phyloP scores from a whole-genome alignment of 2,329 filamentous ascomycete species.

The Penicillium hesseltinei region DNA sequence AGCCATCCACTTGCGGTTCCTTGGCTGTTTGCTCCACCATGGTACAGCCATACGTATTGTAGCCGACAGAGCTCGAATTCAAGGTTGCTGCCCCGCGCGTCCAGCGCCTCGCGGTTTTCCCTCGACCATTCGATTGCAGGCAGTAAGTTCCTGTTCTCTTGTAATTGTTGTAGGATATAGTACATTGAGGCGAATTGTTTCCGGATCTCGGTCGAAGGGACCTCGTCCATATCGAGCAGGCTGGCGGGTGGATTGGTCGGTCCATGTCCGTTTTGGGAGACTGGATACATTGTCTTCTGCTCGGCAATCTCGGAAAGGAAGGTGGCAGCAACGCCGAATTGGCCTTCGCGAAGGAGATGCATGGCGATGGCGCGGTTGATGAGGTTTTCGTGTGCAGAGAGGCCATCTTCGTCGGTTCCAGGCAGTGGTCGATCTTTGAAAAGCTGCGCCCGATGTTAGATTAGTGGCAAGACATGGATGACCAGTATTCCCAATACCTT shows the following conservation, averaged over 20 bases:
- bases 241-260: slow-evolving; percentile 27
- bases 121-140: slow-evolving; percentile 88
- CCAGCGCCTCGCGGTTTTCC: slow-evolving; percentile 66
- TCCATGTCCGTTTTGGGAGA: background rate
- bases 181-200: slow-evolving; percentile 88
- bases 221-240: slow-evolving; percentile 54
- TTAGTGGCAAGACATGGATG: background rate
- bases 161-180: slow-evolving; percentile 75
- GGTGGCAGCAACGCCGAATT: slow-evolving; percentile 81
- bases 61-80: slow-evolving; percentile 92
- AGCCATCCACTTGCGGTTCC: slow-evolving; percentile 34
- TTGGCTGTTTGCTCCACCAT: slow-evolving; percentile 60
- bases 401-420: slow-evolving; percentile 75
- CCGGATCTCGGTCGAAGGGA: slow-evolving; percentile 68
- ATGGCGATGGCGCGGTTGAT: slow-evolving; percentile 94
- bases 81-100: slow-evolving; percentile 81
- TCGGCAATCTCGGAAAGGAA: slow-evolving; percentile 72
- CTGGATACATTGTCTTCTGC: slow-evolving; percentile 38
- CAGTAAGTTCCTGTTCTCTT: slow-evolving; percentile 65
- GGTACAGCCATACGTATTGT: slow-evolving; percentile 86
- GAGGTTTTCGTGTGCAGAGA: slow-evolving; percentile 70
- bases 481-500: slow-evolving; percentile 53
- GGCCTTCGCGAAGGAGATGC: slow-evolving; percentile 91
- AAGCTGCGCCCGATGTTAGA: slow-evolving; percentile 45
- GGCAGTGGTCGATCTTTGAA: slow-evolving; percentile 68